Conservation (phyloP, 2,329 filamentous ascomycete genomes). For the Colletotrichum nymphaeae region DNA sequence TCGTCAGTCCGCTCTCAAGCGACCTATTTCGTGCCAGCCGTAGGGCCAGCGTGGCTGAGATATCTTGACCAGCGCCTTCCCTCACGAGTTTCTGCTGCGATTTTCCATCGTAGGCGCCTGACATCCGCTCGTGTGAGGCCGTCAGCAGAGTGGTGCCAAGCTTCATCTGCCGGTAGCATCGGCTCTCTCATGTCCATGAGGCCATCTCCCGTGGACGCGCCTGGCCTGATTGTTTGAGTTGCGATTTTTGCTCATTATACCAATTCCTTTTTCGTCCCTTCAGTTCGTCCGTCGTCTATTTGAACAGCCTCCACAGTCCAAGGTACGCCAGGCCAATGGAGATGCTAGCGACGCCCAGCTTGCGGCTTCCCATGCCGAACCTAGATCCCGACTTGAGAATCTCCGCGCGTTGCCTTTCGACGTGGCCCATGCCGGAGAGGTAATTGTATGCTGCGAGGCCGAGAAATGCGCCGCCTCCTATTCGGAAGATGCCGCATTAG, state of each 20-base stretch:
- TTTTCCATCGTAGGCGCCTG: not conserved
- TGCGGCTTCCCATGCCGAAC: slow-evolving; percentile 79
- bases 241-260: not conserved
- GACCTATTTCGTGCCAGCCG: not conserved
- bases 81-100: not conserved
- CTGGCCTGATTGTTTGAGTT: slow-evolving; percentile 3
- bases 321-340: slow-evolving; percentile 76
- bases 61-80: too few relatives aligned
- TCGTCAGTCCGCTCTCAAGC: not conserved
- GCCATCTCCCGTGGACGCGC: not conserved
- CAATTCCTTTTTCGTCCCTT: not conserved
- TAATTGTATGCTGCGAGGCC: slow-evolving; percentile 84
- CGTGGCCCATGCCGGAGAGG: slow-evolving; percentile 77
- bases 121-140: not conserved
- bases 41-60: too few relatives aligned
- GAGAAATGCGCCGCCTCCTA: slow-evolving; percentile 80
- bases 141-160: not conserved
- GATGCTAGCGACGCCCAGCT: slow-evolving; percentile 73
- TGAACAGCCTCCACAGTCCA: slow-evolving; percentile 76
- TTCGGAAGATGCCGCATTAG: slow-evolving; percentile 13
- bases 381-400: slow-evolving; percentile 77
- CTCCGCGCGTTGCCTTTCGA: slow-evolving; percentile 71
- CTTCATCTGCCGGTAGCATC: not conserved
- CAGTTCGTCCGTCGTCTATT: slow-evolving; percentile 49
- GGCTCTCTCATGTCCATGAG: not conserved